Evolutionary conservation across 768 basidiomycete genomes (phyloP), one percentile per base, ranked within the genome.

Genomic region (Tubosaeta sp.): DNA sequence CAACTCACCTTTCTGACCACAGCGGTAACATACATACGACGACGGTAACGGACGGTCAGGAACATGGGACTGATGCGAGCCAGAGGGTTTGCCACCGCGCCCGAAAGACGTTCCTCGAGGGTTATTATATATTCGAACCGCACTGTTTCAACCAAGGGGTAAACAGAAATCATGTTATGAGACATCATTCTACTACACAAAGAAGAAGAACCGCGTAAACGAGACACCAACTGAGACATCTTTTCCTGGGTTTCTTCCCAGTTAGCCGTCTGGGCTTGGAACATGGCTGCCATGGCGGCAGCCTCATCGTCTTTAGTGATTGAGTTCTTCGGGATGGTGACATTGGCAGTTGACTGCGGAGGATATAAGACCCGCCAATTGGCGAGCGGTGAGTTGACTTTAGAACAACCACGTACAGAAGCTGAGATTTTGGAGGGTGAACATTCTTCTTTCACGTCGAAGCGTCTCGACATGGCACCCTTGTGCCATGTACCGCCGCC

Each of bases 231-330:
- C 96, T 92, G 86, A 67, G 94, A 88, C 94, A 99, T 97, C 80
- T 95, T 93, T 79, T 97, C 94, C 75, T 97, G 93, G 65, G 94
- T 87, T 80, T 94, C 90, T 76, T 96, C 89, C 96, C 95, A 99
- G 71, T 94, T 90, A 57, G 90, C 85, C 35, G 85, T 84, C 71
- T 93, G 90, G 53, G 89, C 89, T 70, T 90, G 87, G 69, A 98
- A 94, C 90, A 99, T 96, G 60, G 94, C 94, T n/a, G 87, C 88
- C 78, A 99, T 90, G 31, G 91, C 87, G n/a, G 87, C 90, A 27
- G 87, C 90, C 68, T 98, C 96, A 56, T 96, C 95, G 44, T 82
- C 80, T 56, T 79, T 76, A 2, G 77, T 73, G 19, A 77, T 78
- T 16, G 68, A 62, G 43, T 59, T 70, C 38, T 79, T 75, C 24